These are phyloP conservation scores for Apiospora arundinis DNA, from an alignment of 2,329 filamentous ascomycete genomes.

Conservation along the genomic window DNA sequence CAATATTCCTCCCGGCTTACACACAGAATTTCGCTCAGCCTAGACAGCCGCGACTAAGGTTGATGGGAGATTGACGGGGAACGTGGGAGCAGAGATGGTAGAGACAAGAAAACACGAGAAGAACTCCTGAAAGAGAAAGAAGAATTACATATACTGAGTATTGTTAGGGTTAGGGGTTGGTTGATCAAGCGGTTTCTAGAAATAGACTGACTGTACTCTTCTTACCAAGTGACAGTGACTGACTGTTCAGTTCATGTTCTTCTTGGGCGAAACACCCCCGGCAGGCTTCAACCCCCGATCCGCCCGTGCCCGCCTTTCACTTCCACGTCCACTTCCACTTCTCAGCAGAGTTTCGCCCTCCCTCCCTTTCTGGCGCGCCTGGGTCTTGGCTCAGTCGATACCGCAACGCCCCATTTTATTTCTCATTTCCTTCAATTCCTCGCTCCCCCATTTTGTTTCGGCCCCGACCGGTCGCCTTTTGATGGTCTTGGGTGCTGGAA, in stretches of 20 bases:
- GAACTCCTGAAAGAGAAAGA: neutral
- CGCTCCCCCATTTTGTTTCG: neutral
- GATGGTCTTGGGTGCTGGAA: neutral
- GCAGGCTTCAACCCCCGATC: slow-evolving; percentile 22
- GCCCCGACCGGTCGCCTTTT: slow-evolving; percentile 4
- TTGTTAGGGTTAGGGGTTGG: neutral
- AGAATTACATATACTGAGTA: neutral
- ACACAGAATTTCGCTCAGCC: neutral
- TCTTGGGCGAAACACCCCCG: slow-evolving; percentile 19
- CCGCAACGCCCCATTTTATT: slow-evolving; percentile 19
- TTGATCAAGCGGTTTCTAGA: neutral
- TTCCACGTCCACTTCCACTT: slow-evolving; percentile 19
- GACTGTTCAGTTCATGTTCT: neutral
- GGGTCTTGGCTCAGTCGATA: slow-evolving; percentile 19
- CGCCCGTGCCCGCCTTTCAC: slow-evolving; percentile 22
- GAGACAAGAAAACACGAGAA: neutral
- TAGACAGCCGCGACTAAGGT: neutral
- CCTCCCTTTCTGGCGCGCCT: slow-evolving; percentile 19
- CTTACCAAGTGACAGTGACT: neutral
- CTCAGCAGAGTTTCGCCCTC: slow-evolving; percentile 23
- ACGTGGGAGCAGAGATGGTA: neutral
- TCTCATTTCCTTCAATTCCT: slow-evolving; percentile 17
- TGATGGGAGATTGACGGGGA: neutral
- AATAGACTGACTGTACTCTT: neutral
- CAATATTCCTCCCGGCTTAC: slow-evolving; percentile 14